Evolutionary conservation across 768 basidiomycete species (phyloP).

Genomic region (Rhizopogon vinicolor): DNA sequence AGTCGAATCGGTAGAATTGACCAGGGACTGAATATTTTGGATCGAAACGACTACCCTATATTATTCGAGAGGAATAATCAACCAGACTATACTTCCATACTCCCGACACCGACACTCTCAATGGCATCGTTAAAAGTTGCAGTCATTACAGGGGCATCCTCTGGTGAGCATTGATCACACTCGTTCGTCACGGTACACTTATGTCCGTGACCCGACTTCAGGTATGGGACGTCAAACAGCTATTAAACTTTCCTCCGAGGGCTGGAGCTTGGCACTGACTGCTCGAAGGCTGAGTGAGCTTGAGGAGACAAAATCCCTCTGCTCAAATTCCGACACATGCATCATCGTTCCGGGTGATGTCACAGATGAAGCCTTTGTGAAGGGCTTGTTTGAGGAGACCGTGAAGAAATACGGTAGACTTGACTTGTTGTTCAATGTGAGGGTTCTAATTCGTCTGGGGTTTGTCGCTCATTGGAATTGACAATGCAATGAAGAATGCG

Average conservation of each 20-base stretch:
- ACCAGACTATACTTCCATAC: too few species aligned
- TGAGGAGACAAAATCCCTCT: conserved; percentile 47
- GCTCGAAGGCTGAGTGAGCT: conserved; percentile 58
- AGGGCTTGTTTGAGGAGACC: conserved; percentile 50
- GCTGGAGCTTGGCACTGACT: conserved; percentile 66
- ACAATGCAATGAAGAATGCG: conserved; percentile 54
- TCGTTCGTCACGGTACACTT: not conserved
- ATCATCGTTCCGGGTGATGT: conserved; percentile 62
- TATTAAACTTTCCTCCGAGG: conserved; percentile 62
- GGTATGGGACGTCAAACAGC: conserved; percentile 67
- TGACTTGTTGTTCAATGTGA: conserved; percentile 79
- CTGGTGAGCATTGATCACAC: conserved; percentile 38
- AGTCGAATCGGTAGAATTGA: too few species aligned
- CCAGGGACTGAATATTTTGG: too few species aligned
- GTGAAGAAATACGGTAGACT: conserved; percentile 58
- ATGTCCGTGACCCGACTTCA: conserved; percentile 9
- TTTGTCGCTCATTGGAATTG: not conserved
- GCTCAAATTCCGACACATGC: conserved; percentile 27
- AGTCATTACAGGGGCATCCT: conserved; percentile 82
- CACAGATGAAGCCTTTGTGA: conserved; percentile 58
- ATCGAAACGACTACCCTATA: too few species aligned
- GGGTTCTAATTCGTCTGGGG: conserved; percentile 10
- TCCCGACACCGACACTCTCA: too few species aligned
- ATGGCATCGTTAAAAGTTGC: conserved; percentile 62
- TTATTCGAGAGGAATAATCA: too few species aligned